Base-by-base conservation (phyloP, 2,329 filamentous ascomycete genomes). In the Cladorrhinum sp. region DNA sequence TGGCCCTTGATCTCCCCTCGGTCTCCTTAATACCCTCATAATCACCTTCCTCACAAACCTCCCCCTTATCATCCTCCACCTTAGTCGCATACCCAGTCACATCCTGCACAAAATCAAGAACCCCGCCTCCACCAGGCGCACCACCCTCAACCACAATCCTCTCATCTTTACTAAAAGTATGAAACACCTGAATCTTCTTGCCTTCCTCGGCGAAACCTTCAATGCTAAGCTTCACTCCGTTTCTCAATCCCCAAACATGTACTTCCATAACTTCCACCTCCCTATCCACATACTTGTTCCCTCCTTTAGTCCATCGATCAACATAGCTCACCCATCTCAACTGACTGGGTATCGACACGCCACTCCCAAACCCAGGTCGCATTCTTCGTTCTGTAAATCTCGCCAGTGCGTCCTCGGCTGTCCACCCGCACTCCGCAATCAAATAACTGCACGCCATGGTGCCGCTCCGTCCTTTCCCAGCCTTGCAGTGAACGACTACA, bases 401-500 rank as follows among this genome's bases (percentile, higher is more conserved):
- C 1, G 76, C 77, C 7, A 85, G 76, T 1, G 84, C 83, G 56
- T 84, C 75, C 62, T 82, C 77, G 0, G 78, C 72, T 22, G 74
- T 78, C 83, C 83, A 85, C 0, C 82, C 83, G 70, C 95, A 90
- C 72, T 98, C 91, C 7, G 90, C 87, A 68, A 99, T 95, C 60
- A 99, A 79, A 72, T 96, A 98, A 67, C 89, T 91, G 75, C 91
- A 96, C 27, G 89, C 88, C 68, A 92, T 86, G 0, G 92, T 96
- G 3, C 95, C 95, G 65, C 91, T 96, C 55, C 95, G 83, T 1
- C 95, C 95, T 75, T 99, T 99, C 2, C 95, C 95, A 1, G 95
- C 95, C 73, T 98, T 98, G 79, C 95, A 98, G 75, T 99, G 95
- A 7, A 98, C 92, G 6, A 98, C 93, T 0, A 89, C 89, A 0